Base-by-base conservation (phyloP, 352 stramenopile genomes). In the Phytophthora melonis region DNA sequence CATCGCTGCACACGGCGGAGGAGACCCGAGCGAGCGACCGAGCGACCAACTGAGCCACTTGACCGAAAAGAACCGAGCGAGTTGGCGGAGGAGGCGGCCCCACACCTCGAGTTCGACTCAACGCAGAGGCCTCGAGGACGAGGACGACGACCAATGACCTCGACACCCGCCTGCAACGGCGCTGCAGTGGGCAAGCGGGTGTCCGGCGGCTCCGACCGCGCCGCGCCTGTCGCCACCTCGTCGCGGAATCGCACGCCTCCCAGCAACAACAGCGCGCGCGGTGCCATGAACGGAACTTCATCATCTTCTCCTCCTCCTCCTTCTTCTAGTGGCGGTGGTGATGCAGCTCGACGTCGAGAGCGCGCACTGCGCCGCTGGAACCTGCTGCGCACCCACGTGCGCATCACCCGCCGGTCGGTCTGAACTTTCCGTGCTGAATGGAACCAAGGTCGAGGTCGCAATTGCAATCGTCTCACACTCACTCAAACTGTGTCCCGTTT, bases 321-420 rank as follows among this genome's bases (percentile, higher is more conserved):
- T 5, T 18, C 55, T 2, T 9, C 56, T 58, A 34, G 45, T 47
- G 14, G 21, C 32, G 30, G 56, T 4, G 55, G 21, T 11, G 66
- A 68, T 50, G 30, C 43, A 2, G 32, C 13, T 16, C 52, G 49
- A 27, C 58, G 57, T 3, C 55, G 52, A 5, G 41, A 14, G 39
- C 82, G 32, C 66, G 84, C 65, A 16, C 80, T 75, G 8, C 56
- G 79, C 16, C 81, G 81, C 18, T 93, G 86, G 86, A 81, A 81
- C 14, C 62, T 91, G 39, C 71, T 93, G 41, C 83, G 84, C 56
- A 87, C 82, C 36, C 82, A 91, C 53, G 84, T 93, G 25, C 85
- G 86, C 60, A 87, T 88, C 68, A 87, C 81, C 23, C 83, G 85
- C 60, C 88, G 86, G 84, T 89, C 56, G n/a, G 77, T 19, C 36